phyloP scores from a whole-genome alignment of 352 stramenopile genomes.

The Thalassiosira mediterranea region DNA sequence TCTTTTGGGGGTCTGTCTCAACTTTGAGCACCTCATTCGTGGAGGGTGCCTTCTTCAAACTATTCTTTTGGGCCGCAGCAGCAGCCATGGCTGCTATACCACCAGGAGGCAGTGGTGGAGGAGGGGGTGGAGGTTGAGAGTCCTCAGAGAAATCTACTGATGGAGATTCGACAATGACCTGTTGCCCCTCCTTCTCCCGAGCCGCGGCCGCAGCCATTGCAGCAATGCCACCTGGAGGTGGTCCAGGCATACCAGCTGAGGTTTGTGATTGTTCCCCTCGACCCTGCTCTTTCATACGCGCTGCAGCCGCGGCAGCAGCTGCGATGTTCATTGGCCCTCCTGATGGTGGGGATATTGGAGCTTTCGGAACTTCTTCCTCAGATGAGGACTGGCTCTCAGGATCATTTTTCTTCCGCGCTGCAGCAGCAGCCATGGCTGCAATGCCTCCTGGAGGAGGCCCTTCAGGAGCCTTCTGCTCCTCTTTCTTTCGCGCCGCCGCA shows the following conservation, averaged over 20 bases:
- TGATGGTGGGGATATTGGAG: no score
- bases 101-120: not conserved
- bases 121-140: not conserved
- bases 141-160: not conserved
- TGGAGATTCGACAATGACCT: no score
- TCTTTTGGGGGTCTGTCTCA: no score
- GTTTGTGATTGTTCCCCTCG: not conserved
- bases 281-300: not conserved
- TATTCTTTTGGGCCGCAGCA: constrained; percentile 4
- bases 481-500: constrained; percentile 1
- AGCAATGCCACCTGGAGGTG: not conserved
- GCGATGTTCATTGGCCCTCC: constrained; percentile 11
- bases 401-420: no score
- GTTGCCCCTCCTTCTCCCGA: constrained; percentile 7
- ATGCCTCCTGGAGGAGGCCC: no score
- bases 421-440: no score
- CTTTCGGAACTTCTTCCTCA: no score
- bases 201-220: constrained; percentile 11
- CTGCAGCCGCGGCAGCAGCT: constrained; percentile 2
- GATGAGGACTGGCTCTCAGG: no score
- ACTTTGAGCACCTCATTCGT: not conserved
- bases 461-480: no score
- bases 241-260: not conserved
- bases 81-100: constrained; percentile 5
- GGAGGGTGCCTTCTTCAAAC: not conserved